These are phyloP conservation scores for Fusarium sp. DNA, from an alignment of 2,329 filamentous ascomycete species.

Conservation along the genomic window DNA sequence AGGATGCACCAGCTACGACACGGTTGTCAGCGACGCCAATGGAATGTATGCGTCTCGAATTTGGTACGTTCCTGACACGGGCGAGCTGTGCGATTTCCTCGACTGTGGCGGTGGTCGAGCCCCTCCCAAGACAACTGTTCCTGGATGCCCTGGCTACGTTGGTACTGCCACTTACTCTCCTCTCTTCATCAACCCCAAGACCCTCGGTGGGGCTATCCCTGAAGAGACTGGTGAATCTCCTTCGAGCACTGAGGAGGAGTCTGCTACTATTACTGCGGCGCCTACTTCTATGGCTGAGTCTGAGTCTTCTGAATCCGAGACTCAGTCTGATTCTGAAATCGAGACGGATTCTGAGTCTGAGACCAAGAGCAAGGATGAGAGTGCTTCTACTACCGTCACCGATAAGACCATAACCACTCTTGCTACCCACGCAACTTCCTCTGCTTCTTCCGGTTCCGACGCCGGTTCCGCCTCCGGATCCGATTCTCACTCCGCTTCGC, in stretches of 20 bases:
- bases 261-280: constrained; percentile 38
- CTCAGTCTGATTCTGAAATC: constrained; percentile 16
- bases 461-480: constrained; percentile 26
- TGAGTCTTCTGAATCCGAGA: constrained; percentile 13
- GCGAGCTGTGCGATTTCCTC: constrained; percentile 72
- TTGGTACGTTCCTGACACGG: constrained; percentile 72
- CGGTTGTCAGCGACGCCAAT: constrained; percentile 46
- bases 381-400: not conserved
- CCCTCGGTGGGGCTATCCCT: constrained; percentile 28
- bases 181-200: constrained; percentile 58
- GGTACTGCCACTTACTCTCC: constrained; percentile 68
- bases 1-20: constrained; percentile 60
- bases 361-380: constrained; percentile 9
- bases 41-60: constrained; percentile 61
- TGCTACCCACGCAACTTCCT: constrained; percentile 19
- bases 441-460: constrained; percentile 19
- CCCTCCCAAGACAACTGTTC: constrained; percentile 72
- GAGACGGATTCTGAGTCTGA: constrained; percentile 8
- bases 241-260: not conserved
- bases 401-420: constrained; percentile 25
- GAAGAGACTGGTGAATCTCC: constrained; percentile 16
- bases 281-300: constrained; percentile 26
- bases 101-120: constrained; percentile 77
- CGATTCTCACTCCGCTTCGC: constrained; percentile 13
- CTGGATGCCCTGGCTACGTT: constrained; percentile 68